Percentiles rank a stretch among this genome's conserved stretches.
phyloP scores from a whole-genome alignment of 1,284 basidiomycete species.

The Austroboletus novae-zelandiae region DNA sequence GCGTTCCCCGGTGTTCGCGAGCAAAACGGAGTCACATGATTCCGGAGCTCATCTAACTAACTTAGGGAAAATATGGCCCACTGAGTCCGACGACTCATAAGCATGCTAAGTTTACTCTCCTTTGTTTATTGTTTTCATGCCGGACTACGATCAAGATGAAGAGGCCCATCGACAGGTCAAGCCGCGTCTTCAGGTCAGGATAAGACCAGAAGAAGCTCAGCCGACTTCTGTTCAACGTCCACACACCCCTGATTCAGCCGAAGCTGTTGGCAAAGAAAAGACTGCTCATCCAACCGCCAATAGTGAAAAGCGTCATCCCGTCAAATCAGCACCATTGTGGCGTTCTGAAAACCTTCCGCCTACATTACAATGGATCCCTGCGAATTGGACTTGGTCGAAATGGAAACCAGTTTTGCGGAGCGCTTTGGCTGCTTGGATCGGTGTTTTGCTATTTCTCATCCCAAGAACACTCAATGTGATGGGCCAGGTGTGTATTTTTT shows the following conservation, averaged over 20 bases:
- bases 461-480: conserved; percentile 47
- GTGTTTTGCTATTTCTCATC: conserved; percentile 63
- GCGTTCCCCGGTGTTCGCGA: no score
- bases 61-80: no score
- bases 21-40: no score
- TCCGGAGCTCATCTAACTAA: no score
- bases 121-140: conserved; percentile 5
- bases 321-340: neutral
- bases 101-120: no score
- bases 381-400: conserved; percentile 56
- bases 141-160: conserved; percentile 3
- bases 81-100: no score
- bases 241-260: neutral
- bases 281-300: neutral
- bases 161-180: neutral
- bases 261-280: conserved; percentile 2
- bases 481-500: conserved; percentile 51
- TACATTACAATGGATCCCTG: conserved; percentile 52
- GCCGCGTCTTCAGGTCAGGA: conserved; percentile 10
- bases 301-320: neutral
- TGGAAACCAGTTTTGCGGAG: conserved; percentile 67
- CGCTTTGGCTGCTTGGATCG: conserved; percentile 63
- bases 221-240: neutral
- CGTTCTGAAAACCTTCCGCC: conserved; percentile 19
- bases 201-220: neutral